Conservation (phyloP, 371 early-diverging fungal genomes). For the Mortierella sp. region DNA sequence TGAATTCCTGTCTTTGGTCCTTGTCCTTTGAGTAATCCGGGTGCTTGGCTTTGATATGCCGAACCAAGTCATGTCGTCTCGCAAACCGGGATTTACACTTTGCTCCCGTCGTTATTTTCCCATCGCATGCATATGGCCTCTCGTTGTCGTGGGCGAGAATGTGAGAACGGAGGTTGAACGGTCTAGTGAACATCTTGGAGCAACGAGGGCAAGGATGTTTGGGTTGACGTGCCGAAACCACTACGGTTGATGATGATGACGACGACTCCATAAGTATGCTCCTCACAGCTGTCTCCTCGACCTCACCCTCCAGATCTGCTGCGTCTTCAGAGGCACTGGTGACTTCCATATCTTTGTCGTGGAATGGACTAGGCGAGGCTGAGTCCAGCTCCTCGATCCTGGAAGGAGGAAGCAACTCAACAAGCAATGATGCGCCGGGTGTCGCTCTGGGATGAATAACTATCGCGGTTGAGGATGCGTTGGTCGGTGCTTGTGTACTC, state of each 20-base stretch:
- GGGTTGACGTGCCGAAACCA: not conserved
- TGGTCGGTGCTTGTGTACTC: not conserved
- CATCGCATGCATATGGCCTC: conserved; percentile 18
- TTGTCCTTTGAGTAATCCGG: not conserved
- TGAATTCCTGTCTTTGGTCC: not conserved
- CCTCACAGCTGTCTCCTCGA: not conserved
- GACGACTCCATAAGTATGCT: not conserved
- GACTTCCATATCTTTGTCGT: not conserved
- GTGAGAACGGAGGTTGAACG: conserved; percentile 33
- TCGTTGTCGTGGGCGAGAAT: conserved; percentile 15
- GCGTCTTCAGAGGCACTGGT: not conserved
- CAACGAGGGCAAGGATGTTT: conserved; percentile 7
- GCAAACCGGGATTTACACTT: conserved; percentile 19
- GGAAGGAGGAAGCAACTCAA: not conserved
- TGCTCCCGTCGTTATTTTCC: not conserved
- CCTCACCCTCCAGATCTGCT: not conserved
- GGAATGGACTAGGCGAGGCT: not conserved
- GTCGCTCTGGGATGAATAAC: not conserved
- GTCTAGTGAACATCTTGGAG: conserved; percentile 20
- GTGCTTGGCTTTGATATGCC: conserved; percentile 25
- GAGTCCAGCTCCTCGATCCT: not conserved
- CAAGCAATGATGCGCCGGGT: not conserved
- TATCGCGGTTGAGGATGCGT: not conserved
- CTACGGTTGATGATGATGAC: not conserved
- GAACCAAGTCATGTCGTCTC: conserved; percentile 20